Base-by-base conservation (phyloP, 2,329 filamentous ascomycete species). In the Pseudogymnoascus sp. region DNA sequence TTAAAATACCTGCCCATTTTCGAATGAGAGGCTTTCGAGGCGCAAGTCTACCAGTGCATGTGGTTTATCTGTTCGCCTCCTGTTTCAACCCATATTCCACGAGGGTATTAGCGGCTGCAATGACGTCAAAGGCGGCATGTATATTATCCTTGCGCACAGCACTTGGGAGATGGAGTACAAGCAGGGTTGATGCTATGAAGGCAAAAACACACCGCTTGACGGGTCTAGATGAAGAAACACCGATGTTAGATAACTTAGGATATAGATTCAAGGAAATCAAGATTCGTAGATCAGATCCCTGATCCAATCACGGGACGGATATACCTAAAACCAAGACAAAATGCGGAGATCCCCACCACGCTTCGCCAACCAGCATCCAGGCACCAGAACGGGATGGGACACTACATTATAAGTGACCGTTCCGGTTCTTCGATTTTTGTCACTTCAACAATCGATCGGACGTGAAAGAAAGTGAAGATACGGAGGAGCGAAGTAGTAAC, bases 111-210 rank as follows among this genome's bases (percentile, higher is more conserved):
- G 19, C 19, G 59, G 4, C 59, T 60, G 1, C 16, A 3, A 33
- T 60, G 59, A 60, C 59, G 59, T 60, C 59, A 60, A 60, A 38
- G 3, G 59, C 19, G 59, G 14, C 59, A 60, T 12, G 59, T 33
- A 19, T 60, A 8, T 26, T 60, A 60, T 16, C 16, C 59, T 24
- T 60, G 31, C 10, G 7, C 12, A 41, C 10, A 7, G n/a, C 16
- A 33, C 16, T 22, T 40, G 16, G 16, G 33, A 24, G 12, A 5
- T 26, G 19, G 11, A 60, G 19, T 40, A n/a, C 59, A 24, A 7
- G 59, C 59, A 19, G 59, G 19, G 19, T 26, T 19, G 7, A 31
- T 31, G 2, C 11, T 24, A 37, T 37, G 56, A 60, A 8, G 8
- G 10, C 16, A 31, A 60, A 16, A 40, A 60, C 56, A n/a, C 33